Evolutionary conservation across 257 asterid genomes (phyloP), one percentile per base, ranked within the genome.

Genomic region (Thymus mandschuricus): DNA sequence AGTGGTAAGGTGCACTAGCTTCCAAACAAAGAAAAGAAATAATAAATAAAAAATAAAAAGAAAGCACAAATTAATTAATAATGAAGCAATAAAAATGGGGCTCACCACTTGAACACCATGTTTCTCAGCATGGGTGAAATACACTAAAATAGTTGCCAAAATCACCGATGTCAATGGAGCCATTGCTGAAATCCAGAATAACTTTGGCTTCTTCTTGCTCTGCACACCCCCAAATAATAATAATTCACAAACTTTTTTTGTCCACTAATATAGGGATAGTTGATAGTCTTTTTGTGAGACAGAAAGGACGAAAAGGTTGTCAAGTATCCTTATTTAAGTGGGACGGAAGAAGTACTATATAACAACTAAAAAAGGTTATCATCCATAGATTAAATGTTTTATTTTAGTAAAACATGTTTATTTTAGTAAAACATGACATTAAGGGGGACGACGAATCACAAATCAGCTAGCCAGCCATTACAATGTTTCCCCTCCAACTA

Each of bases 161-260:
- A 94, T 78, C 10, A 94, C 97, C 0, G 97, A 83, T 13, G 89
- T 82, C 52, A 94, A 64, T 21, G 99, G 99, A 71, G 97, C 97
- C 92, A 89, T 94, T 28, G 97, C 99, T 56, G 99, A 89, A 79
- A 94, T 81, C 99, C 99, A 94, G 70, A 94, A 94, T 38, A 89
- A 66, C 57, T 76, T 86, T 44, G 96, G 81, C 66, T 76, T 88
- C 82, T 72, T 89, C 63, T 94, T 88, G 84, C 99, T 94, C 99
- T 94, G 86, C 81, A 80, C 1, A 38, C 6, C 6, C 0, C n/a
- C 41, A 66, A 66, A 41, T 69, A 3, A 64, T 11, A 34, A 51
- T 9, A 9, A 44, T n/a, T 28, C 5, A 21, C 21, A 21, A 21
- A 21, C 21, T 21, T 21, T n/a, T 7, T 8, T 4, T 1, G 11